Percentiles rank a stretch among this genome's conserved stretches.
Evolutionary conservation across 805 yeast genomes (phyloP).

Genomic region (Yarrowia sp.): DNA sequence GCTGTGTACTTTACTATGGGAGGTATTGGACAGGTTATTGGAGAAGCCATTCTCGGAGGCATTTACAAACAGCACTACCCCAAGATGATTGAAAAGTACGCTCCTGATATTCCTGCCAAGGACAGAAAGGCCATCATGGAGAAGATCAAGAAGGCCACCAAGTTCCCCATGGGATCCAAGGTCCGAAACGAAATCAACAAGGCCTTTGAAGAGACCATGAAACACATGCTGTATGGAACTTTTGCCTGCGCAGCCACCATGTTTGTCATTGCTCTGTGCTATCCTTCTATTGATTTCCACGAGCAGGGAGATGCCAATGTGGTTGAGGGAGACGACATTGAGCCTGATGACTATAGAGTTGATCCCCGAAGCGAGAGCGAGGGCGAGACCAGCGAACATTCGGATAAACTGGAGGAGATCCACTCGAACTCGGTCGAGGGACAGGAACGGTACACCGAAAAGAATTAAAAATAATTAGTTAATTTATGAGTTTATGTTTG

Average conservation of each 20-base stretch:
- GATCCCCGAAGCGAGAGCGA: neutral
- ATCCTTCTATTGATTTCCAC: neutral
- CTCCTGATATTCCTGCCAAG: neutral
- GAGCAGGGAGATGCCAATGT: neutral
- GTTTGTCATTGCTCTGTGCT: neutral
- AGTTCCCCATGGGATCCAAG: constrained; percentile 5
- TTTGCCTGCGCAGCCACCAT: constrained; percentile 10
- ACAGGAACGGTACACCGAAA: too few species aligned
- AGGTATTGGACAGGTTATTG: constrained; percentile 2
- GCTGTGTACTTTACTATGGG: constrained; percentile 7
- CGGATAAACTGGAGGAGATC: too few species aligned
- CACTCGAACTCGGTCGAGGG: too few species aligned
- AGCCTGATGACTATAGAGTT: neutral
- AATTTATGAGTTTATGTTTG: too few species aligned
- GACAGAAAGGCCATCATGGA: neutral
- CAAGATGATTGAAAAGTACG: neutral
- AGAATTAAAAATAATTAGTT: too few species aligned
- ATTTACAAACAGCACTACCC: neutral
- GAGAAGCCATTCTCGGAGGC: constrained; percentile 2
- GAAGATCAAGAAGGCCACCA: constrained; percentile 16
- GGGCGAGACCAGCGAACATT: neutral
- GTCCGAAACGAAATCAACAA: neutral
- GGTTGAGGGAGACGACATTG: neutral
- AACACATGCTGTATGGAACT: constrained; percentile 7
- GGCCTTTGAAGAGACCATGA: constrained; percentile 10